A percentile compares a stretch with the other conserved stretches of the same genome.
These are phyloP conservation scores for Halophytophthora polymorphica DNA, from an alignment of 352 stramenopile species.

Conservation along the genomic window DNA sequence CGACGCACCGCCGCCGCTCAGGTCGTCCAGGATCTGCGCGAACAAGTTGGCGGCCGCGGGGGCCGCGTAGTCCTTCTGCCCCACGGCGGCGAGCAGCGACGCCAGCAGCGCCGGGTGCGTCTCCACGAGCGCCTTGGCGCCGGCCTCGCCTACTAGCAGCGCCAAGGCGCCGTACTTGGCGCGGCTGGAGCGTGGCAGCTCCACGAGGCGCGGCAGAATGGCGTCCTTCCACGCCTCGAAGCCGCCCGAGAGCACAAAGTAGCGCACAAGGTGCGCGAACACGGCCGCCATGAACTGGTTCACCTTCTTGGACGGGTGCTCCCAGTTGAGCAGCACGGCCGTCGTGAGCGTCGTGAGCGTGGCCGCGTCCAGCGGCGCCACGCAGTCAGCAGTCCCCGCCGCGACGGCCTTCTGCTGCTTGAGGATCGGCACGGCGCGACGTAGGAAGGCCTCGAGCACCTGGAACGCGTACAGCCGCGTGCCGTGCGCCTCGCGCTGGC, in stretches of 20 bases:
- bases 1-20: conserved; percentile 12
- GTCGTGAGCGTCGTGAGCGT: conserved; percentile 54
- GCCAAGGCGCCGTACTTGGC: conserved; percentile 66
- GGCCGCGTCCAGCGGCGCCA: conserved; percentile 17
- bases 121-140: conserved; percentile 39
- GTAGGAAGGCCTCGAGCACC: conserved; percentile 73
- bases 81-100: conserved; percentile 57
- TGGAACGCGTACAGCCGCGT: conserved; percentile 80
- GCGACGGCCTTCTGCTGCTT: conserved; percentile 31
- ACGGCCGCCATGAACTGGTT: conserved; percentile 86
- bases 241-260: conserved; percentile 35
- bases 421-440: conserved; percentile 48
- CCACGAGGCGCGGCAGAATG: conserved; percentile 48
- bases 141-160: conserved; percentile 49
- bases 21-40: conserved; percentile 59
- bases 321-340: conserved; percentile 75
- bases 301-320: conserved; percentile 81
- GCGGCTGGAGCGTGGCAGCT: conserved; percentile 56
- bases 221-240: conserved; percentile 49
- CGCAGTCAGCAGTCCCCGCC: background rate
- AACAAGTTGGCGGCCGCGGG: conserved; percentile 65
- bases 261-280: conserved; percentile 71
- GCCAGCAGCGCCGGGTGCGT: conserved; percentile 48
- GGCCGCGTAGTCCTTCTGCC: conserved; percentile 68
- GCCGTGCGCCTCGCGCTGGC: conserved; percentile 56